Base-by-base conservation (phyloP, 2,329 filamentous ascomycete species). In the Claviceps arundinis region DNA sequence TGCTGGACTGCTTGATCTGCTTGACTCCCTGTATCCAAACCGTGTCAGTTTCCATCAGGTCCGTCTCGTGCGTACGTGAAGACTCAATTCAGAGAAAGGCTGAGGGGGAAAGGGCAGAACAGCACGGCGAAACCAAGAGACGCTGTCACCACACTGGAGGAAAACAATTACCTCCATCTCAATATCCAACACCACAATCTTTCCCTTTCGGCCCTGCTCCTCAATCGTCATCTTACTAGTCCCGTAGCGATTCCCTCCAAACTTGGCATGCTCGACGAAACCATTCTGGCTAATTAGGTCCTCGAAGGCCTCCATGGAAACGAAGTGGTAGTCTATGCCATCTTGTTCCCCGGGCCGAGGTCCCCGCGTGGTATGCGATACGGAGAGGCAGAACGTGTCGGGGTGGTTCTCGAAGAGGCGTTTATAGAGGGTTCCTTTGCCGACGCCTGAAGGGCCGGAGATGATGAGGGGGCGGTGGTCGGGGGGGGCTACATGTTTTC, bases 201-300 rank as follows among this genome's bases (percentile, higher is more conserved):
- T 77, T 17, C 82, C 84, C 70, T 83, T 80, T 55, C 80, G 77
- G 2, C 78, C 78, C 65, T 90, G 82, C 62, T 87, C 81, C 67
- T 84, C 78, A 56, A 95, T 88, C 30, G 88, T 88, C 68, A 77
- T 75, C 63, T 88, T 82, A 65, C 81, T 87, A 5, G 89, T 95
- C 52, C 90, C 90, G 70, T 96, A 96, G 63, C 81, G 73, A 70
- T 96, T 95, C 51, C 81, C 83, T 42, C 89, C 83, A 66, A 95
- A 96, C 65, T 85, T 73, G 51, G 90, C 90, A 72, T 86, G 70
- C 75, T 96, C 90, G 56, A 95, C 84, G 68, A 96, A 95, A 11
- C 82, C 85, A 52, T 80, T 75, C 54, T 79, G 67, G n/a, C 68
- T 73, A 52, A 89, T 80, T 55, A 93, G 75, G 44, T 75, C 71